These are phyloP conservation scores for Trichoderma sp. DNA, from an alignment of 2,329 filamentous ascomycete genomes.

Conservation along the genomic window DNA sequence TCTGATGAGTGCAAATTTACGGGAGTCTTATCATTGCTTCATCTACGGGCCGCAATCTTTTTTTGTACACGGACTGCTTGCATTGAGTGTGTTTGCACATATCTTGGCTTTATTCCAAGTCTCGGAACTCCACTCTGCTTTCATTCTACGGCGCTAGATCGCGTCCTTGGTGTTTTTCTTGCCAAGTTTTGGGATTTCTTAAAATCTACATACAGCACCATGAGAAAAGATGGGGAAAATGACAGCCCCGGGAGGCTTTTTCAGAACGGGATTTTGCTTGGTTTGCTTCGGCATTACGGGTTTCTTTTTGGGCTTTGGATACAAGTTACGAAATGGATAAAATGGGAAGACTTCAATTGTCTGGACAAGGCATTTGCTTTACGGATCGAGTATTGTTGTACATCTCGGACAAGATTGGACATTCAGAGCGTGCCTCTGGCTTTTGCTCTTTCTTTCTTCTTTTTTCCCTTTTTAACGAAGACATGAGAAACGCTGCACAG, in stretches of 20 bases:
- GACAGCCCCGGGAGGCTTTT: conserved; percentile 2
- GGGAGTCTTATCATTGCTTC: conserved; percentile 38
- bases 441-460: conserved; percentile 23
- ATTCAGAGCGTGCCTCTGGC: conserved; percentile 1
- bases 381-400: not conserved
- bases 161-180: conserved; percentile 30
- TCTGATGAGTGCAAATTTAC: conserved; percentile 45
- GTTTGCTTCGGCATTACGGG: conserved; percentile 1
- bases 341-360: not conserved
- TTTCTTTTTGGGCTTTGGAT: conserved; percentile 7
- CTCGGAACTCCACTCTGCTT: conserved; percentile 32
- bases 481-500: conserved; percentile 25
- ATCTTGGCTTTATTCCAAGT: conserved; percentile 27
- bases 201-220: not conserved
- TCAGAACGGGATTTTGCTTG: not conserved
- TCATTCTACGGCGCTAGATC: conserved; percentile 26
- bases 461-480: conserved; percentile 26
- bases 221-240: not conserved
- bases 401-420: conserved; percentile 19
- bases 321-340: not conserved
- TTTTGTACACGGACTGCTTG: not conserved
- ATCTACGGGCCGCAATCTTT: not conserved
- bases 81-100: conserved; percentile 23
- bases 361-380: not conserved
- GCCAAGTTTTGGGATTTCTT: not conserved